phyloP scores from a whole-genome alignment of 345 rosid genomes.

The Noccaea bulbosa region DNA sequence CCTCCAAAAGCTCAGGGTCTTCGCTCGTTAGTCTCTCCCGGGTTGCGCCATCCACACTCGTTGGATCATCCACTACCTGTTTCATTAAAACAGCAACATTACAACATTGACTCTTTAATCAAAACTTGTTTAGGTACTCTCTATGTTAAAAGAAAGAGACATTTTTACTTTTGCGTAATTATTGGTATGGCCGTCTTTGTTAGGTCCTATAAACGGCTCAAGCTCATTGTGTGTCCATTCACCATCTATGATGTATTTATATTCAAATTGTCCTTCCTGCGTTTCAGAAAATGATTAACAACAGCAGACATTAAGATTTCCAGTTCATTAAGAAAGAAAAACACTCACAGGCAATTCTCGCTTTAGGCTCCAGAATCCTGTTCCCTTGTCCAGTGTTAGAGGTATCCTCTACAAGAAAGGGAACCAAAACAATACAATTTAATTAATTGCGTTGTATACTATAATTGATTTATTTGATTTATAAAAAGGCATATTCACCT shows the following conservation, averaged over 20 bases:
- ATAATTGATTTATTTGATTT: neutral
- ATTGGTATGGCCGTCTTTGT: constrained; percentile 85
- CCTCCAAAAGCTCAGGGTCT: constrained; percentile 64
- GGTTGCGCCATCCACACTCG: constrained; percentile 46
- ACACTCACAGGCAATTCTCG: constrained; percentile 74
- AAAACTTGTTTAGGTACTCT: neutral
- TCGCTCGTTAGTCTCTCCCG: constrained; percentile 58
- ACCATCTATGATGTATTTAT: constrained; percentile 87
- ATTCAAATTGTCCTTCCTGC: constrained; percentile 95
- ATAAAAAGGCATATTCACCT: constrained; percentile 51
- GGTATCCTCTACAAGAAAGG: constrained; percentile 66
- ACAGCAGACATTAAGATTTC: neutral
- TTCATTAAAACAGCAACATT: constrained; percentile 1
- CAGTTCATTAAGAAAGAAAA: neutral
- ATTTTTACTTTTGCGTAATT: constrained; percentile 67
- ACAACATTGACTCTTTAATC: constrained; percentile 1
- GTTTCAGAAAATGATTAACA: constrained; percentile 9
- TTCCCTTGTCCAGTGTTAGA: constrained; percentile 57
- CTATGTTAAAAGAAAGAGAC: neutral
- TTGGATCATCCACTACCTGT: constrained; percentile 61
- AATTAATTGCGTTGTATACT: neutral
- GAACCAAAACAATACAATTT: neutral
- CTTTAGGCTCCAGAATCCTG: constrained; percentile 65
- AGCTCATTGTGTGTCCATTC: constrained; percentile 67
- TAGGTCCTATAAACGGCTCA: constrained; percentile 63